Evolutionary conservation across 2,329 filamentous ascomycete species (phyloP).

Genomic region (Hymenoscyphus albidus): DNA sequence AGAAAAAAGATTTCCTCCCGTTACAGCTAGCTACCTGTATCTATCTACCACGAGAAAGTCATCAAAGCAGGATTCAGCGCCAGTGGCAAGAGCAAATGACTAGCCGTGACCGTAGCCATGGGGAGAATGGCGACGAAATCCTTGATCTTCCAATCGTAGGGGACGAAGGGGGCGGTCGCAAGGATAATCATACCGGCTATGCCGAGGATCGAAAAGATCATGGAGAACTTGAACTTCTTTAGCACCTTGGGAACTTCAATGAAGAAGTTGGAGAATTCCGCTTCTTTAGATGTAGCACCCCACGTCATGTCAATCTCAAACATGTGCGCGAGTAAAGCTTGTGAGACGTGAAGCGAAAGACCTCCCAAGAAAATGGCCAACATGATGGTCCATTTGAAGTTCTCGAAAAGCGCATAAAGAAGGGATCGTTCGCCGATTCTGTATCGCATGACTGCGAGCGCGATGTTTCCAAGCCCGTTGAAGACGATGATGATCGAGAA

Average conservation of each 20-base stretch:
- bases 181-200: constrained; percentile 59
- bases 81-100: constrained; percentile 68
- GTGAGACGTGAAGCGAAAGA: constrained; percentile 73
- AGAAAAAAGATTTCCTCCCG: too few relatives aligned
- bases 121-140: constrained; percentile 75
- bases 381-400: constrained; percentile 71
- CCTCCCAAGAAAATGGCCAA: constrained; percentile 80
- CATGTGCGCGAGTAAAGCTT: constrained; percentile 77
- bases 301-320: constrained; percentile 83
- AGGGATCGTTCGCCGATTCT: constrained; percentile 62
- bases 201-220: constrained; percentile 43
- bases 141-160: constrained; percentile 61
- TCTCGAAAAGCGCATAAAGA: constrained; percentile 54
- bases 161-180: constrained; percentile 59
- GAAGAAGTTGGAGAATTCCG: constrained; percentile 78
- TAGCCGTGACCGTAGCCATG: constrained; percentile 66
- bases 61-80: constrained; percentile 75
- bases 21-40: too few relatives aligned
- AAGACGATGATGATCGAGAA: constrained; percentile 78
- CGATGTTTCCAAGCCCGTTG: constrained; percentile 69
- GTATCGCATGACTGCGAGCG: constrained; percentile 70
- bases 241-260: constrained; percentile 77
- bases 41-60: constrained; percentile 68
- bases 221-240: constrained; percentile 60
- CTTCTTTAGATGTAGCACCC: constrained; percentile 82